A percentile compares a stretch with the other conserved stretches of the same genome.
Conservation (phyloP, 768 basidiomycete species). For the Boletus reticuloceps region DNA sequence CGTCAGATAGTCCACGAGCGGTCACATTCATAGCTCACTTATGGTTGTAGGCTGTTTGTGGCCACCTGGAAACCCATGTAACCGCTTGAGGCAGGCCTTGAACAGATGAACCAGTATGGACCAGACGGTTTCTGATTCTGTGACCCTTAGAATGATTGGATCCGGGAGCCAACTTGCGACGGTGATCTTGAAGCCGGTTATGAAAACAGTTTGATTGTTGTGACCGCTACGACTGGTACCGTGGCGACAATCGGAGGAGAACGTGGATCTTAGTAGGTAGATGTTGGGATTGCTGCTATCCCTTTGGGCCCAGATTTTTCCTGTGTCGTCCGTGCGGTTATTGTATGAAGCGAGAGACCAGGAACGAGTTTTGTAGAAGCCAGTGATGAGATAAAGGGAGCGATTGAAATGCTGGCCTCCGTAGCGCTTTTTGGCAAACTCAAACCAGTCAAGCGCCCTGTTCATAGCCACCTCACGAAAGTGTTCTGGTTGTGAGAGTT, state of each 20-base stretch:
- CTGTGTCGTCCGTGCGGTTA: background rate
- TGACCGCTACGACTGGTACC: background rate
- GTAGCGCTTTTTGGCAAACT: background rate
- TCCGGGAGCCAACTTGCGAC: background rate
- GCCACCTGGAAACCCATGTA: background rate
- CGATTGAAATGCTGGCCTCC: background rate
- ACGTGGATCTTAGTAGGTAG: background rate
- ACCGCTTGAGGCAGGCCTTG: background rate
- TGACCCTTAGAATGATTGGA: background rate
- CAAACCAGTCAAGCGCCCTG: background rate
- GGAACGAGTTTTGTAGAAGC: background rate
- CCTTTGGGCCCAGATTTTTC: background rate
- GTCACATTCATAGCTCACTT: background rate
- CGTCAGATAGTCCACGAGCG: background rate
- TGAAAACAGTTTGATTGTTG: background rate
- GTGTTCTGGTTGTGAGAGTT: background rate
- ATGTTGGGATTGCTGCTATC: background rate
- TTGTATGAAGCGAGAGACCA: background rate
- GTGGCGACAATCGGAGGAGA: background rate
- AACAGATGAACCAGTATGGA: background rate
- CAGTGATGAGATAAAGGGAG: conserved; percentile 4
- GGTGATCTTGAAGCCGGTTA: background rate
- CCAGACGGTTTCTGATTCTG: background rate
- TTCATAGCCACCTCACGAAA: background rate
- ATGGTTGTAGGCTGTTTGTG: background rate